Conservation (phyloP, 257 asterid genomes). For the Salvia miltiorrhiza region DNA sequence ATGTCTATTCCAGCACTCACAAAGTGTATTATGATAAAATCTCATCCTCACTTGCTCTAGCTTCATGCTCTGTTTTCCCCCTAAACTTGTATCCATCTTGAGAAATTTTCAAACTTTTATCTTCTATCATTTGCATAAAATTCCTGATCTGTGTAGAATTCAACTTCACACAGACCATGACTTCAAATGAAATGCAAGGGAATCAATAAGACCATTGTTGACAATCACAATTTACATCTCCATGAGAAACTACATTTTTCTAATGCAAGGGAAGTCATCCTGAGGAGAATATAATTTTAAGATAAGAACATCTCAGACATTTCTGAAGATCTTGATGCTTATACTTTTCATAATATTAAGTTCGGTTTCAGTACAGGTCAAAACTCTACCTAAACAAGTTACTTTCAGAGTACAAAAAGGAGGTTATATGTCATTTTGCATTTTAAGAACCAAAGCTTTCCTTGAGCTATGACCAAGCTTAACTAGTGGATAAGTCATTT, state of each 20-base stretch:
- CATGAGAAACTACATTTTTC: slow-evolving; percentile 6
- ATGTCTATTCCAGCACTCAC: not conserved
- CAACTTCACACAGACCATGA: slow-evolving; percentile 5
- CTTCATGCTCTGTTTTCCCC: not conserved
- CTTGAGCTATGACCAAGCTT: slow-evolving; percentile 10
- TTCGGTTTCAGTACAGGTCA: not conserved
- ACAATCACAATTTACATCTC: not conserved
- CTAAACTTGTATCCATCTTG: not conserved
- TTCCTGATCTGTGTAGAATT: not conserved
- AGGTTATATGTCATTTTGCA: not conserved
- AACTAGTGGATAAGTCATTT: not conserved
- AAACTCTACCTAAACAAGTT: slow-evolving; percentile 7
- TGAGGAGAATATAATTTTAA: not conserved
- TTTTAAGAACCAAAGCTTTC: slow-evolving; percentile 3
- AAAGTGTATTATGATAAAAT: not conserved
- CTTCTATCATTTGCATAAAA: not conserved
- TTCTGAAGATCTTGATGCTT: not conserved
- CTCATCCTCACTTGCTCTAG: not conserved
- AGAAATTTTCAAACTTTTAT: not conserved
- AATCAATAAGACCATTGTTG: slow-evolving; percentile 5
- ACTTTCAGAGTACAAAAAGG: slow-evolving; percentile 8
- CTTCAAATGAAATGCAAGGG: slow-evolving; percentile 6
- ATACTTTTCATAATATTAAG: not conserved
- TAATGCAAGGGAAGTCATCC: slow-evolving; percentile 11
- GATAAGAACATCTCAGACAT: not conserved